A percentile compares a stretch with the other conserved stretches of the same genome.
Conservation (phyloP, 202 grass and related monocot species). For the Dendrocalamus latiflorus region DNA sequence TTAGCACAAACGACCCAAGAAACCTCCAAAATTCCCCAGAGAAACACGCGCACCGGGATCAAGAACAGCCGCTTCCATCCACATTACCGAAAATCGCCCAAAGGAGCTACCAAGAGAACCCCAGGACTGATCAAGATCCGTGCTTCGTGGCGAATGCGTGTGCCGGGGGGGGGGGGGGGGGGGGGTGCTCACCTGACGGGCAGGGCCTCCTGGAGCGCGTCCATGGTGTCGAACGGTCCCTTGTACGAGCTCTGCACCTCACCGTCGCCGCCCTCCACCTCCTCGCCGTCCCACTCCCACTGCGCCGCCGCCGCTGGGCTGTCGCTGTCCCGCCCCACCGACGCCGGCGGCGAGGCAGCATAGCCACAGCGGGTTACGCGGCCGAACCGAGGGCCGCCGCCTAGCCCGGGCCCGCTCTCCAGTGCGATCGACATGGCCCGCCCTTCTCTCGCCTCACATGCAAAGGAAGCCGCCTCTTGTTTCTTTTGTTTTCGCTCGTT, state of each 20-base stretch:
- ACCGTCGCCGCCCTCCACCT: constrained; percentile 48
- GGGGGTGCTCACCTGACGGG: constrained; percentile 58
- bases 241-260: constrained; percentile 90
- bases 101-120: background rate
- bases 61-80: background rate
- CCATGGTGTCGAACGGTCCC: constrained; percentile 82
- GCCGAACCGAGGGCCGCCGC: constrained; percentile 37
- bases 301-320: constrained; percentile 38
- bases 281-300: constrained; percentile 63
- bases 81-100: constrained; percentile 8
- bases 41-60: background rate
- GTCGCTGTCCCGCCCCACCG: constrained; percentile 59
- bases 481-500: constrained; percentile 8
- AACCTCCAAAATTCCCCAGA: background rate
- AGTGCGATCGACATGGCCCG: constrained; percentile 77
- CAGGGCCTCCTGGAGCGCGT: constrained; percentile 76
- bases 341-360: constrained; percentile 30
- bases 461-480: constrained; percentile 29
- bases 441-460: constrained; percentile 30
- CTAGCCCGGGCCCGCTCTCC: constrained; percentile 48
- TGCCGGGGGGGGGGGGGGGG: too few species aligned
- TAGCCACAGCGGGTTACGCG: constrained; percentile 40
- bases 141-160: background rate
- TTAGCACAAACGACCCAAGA: background rate
- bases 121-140: constrained; percentile 23